Evolutionary conservation across 352 stramenopile species (phyloP), one percentile per base, ranked within the genome.

Genomic region (Globisporangium radiosum): DNA sequence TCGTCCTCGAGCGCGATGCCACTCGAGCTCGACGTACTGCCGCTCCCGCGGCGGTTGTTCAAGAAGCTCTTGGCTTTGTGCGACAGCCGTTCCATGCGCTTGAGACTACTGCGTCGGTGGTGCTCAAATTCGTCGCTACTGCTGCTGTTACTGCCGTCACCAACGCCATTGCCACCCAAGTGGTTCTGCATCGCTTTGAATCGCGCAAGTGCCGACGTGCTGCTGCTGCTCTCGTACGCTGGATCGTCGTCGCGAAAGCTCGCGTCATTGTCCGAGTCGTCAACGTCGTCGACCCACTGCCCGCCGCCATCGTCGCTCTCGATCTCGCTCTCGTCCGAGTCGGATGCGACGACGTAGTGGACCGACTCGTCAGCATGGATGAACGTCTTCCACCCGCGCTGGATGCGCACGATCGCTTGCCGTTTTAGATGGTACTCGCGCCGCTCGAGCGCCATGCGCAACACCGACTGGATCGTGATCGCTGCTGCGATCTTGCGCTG

Each of bases 381-480:
- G 65, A 87, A 89, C 49, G 63, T 73, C 47, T 65, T 70, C 78
- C 80, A 94, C 4, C 68, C 64, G 45, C 75, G 76, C 64, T 95
- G 84, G 57, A 95, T 92, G 55, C 69, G 80, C 47, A 85, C 63
- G 58, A 91, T 88, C 11, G 67, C 70, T 44, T 71, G 73, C n/a
- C 83, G 79, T 54, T 90, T 77, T 50, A 81, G 85, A 38, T 73
- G 70, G 65, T 73, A 94, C 59, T 92, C 85, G 39, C 82, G 77
- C 36, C 69, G 74, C 54, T 94, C 87, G 44, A 95, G 67, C 15
- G 63, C 75, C 79, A 92, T 92, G 36, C 87, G 85, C 25, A 74
- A 63, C 40, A 87, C 88, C n/a, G 84, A 91, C 63, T 96, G 85
- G 42, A 96, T 62, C 38, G 85, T 75, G 55, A 96, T 81, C 5